These are phyloP conservation scores for Amanita phalloides DNA, from an alignment of 768 basidiomycete species.

Conservation along the genomic window DNA sequence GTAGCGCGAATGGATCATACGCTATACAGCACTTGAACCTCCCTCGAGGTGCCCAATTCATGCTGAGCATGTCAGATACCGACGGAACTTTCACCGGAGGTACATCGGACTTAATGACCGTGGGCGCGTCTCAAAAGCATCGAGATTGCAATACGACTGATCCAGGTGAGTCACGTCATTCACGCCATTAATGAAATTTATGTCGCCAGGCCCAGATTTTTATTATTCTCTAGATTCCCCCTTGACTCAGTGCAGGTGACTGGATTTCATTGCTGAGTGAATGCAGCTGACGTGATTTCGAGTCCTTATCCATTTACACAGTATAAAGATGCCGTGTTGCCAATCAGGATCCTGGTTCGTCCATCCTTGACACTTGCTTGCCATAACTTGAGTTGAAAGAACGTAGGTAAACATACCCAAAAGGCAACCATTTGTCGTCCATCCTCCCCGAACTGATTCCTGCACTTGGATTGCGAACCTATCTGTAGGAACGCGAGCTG, in stretches of 20 bases:
- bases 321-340: conserved; percentile 13
- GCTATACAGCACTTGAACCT: conserved; percentile 9
- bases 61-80: conserved; percentile 19
- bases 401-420: conserved; percentile 14
- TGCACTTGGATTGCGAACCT: conserved; percentile 17
- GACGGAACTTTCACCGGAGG: conserved; percentile 16
- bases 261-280: neutral
- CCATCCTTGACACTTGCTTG: neutral
- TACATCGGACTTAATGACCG: conserved; percentile 12
- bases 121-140: conserved; percentile 11
- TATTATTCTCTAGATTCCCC: conserved; percentile 15
- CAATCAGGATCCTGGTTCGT: conserved; percentile 16
- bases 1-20: conserved; percentile 11
- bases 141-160: conserved; percentile 14
- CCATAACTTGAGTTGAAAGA: neutral
- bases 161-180: conserved; percentile 10
- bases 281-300: neutral
- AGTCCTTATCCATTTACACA: conserved; percentile 16
- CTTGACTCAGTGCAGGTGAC: conserved; percentile 19
- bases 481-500: conserved; percentile 15
- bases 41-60: conserved; percentile 5
- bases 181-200: neutral
- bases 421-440: conserved; percentile 14
- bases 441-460: conserved; percentile 11
- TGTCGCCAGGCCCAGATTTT: conserved; percentile 14